Evolutionary conservation across 2,329 filamentous ascomycete species (phyloP).

Genomic region (Aspergillus spinulosporus): DNA sequence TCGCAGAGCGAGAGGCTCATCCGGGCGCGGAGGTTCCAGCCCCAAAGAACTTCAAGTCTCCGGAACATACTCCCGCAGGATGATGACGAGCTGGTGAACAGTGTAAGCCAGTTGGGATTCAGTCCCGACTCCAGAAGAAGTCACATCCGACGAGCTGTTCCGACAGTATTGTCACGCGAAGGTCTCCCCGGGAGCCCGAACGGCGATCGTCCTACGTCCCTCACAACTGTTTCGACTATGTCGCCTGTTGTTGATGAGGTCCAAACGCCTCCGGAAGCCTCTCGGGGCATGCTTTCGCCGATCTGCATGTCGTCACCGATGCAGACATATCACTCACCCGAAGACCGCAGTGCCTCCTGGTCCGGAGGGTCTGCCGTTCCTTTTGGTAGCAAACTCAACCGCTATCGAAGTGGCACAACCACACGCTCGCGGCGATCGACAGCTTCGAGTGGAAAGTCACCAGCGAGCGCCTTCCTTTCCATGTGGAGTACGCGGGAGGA

Average conservation of each 20-base stretch:
- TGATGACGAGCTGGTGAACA: slow-evolving; percentile 27
- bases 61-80: slow-evolving; percentile 40
- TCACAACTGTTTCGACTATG: slow-evolving; percentile 47
- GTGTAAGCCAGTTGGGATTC: slow-evolving; percentile 22
- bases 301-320: slow-evolving; percentile 40
- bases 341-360: slow-evolving; percentile 43
- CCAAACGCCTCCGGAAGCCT: slow-evolving; percentile 43
- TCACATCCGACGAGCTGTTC: slow-evolving; percentile 28
- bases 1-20: slow-evolving; percentile 31
- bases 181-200: slow-evolving; percentile 26
- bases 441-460: slow-evolving; percentile 55
- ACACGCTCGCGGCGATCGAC: slow-evolving; percentile 51
- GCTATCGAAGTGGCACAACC: slow-evolving; percentile 33
- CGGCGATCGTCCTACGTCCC: slow-evolving; percentile 42
- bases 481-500: slow-evolving; percentile 50
- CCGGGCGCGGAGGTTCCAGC: slow-evolving; percentile 31
- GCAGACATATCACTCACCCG: slow-evolving; percentile 40
- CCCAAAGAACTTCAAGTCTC: slow-evolving; percentile 36
- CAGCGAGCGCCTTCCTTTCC: slow-evolving; percentile 60
- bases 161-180: slow-evolving; percentile 28
- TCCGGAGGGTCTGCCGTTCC: slow-evolving; percentile 32
- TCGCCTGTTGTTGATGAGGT: slow-evolving; percentile 44
- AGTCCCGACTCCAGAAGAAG: slow-evolving; percentile 26
- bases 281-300: slow-evolving; percentile 39
- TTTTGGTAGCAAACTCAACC: slow-evolving; percentile 39